Evolutionary conservation across 1,284 basidiomycete genomes (phyloP).

Genomic region (Melampsora americana): DNA sequence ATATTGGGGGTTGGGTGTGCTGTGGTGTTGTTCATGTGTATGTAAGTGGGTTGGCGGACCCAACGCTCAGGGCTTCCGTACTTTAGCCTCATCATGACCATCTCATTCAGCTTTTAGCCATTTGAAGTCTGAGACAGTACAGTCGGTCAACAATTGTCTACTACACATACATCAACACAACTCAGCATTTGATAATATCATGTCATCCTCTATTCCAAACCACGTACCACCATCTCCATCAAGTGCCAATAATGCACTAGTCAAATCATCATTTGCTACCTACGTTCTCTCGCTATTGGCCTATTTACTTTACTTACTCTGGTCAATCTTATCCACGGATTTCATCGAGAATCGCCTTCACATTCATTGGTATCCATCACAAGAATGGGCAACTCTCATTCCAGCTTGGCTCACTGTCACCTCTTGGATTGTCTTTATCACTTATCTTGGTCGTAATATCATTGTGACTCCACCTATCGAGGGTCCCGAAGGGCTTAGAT

Average conservation of each 20-base stretch:
- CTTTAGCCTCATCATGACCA: no score
- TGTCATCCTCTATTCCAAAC: no score
- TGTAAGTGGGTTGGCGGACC: no score
- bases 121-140: no score
- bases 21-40: no score
- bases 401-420: slow-evolving; percentile 34
- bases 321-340: no score
- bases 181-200: no score
- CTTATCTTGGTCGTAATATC: slow-evolving; percentile 3
- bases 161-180: no score
- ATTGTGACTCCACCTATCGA: slow-evolving; percentile 9
- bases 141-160: no score
- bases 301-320: slow-evolving; percentile 13
- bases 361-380: neutral
- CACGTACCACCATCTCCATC: slow-evolving; percentile 1
- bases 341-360: neutral
- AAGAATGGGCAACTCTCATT: slow-evolving; percentile 10
- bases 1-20: no score
- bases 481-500: slow-evolving; percentile 11
- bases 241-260: slow-evolving; percentile 8
- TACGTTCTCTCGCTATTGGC: slow-evolving; percentile 19
- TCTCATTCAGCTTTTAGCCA: no score
- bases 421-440: slow-evolving; percentile 17
- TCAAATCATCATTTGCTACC: slow-evolving; percentile 29
- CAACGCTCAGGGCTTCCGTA: no score